Evolutionary conservation across 1,139 yeast species (phyloP).

Genomic region (Debaryomyces nepalensis): DNA sequence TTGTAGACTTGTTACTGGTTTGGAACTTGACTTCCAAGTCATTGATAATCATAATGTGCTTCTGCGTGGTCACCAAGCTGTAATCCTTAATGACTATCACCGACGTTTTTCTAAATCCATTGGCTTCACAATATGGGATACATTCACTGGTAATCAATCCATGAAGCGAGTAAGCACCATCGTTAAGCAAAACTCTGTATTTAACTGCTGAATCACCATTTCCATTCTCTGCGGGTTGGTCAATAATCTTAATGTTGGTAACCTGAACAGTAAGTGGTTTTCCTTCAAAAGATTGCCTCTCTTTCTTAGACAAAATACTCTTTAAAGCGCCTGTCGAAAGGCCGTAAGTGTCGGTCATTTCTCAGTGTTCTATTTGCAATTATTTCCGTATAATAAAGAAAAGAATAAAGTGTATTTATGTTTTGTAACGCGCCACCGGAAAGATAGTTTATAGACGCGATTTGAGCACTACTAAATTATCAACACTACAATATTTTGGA

Average conservation of each 20-base stretch:
- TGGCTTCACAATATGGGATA: slow-evolving; percentile 52
- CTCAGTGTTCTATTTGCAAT: slow-evolving; percentile 1
- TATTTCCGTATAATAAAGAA: slow-evolving; percentile 1
- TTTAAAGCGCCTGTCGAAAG: slow-evolving; percentile 30
- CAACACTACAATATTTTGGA: background rate
- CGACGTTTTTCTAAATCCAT: slow-evolving; percentile 43
- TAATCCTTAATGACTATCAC: slow-evolving; percentile 44
- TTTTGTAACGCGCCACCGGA: slow-evolving; percentile 14
- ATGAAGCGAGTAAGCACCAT: slow-evolving; percentile 65
- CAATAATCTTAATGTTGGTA: slow-evolving; percentile 46
- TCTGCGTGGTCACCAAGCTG: slow-evolving; percentile 53
- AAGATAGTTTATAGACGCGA: slow-evolving; percentile 4
- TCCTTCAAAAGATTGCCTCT: slow-evolving; percentile 26
- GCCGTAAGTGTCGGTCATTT: slow-evolving; percentile 15
- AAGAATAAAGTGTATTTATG: slow-evolving; percentile 10
- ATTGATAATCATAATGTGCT: slow-evolving; percentile 59
- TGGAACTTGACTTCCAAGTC: slow-evolving; percentile 52
- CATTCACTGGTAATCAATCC: slow-evolving; percentile 68
- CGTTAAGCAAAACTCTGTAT: slow-evolving; percentile 62
- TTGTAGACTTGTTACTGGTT: slow-evolving; percentile 45
- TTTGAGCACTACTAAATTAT: slow-evolving; percentile 2
- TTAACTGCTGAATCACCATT: slow-evolving; percentile 50
- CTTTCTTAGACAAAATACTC: slow-evolving; percentile 30
- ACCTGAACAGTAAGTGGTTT: slow-evolving; percentile 52
- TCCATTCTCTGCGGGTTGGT: slow-evolving; percentile 32